phyloP scores from a whole-genome alignment of 495 filamentous ascomycete genomes.

The Tuber melanosporum region DNA sequence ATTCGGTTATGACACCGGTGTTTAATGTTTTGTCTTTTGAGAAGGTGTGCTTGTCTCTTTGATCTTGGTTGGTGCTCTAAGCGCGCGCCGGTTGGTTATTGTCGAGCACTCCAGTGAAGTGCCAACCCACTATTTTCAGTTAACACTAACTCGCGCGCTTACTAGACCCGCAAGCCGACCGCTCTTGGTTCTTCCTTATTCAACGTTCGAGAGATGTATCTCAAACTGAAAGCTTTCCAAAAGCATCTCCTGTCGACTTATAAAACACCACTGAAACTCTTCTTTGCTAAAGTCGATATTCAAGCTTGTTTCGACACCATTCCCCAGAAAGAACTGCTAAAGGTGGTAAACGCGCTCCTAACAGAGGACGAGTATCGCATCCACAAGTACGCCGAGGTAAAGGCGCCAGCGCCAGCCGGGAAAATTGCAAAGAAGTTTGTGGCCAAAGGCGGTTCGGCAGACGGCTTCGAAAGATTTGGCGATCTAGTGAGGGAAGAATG shows the following conservation, averaged over 20 bases:
- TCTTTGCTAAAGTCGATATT: conserved; percentile 89
- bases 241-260: conserved; percentile 40
- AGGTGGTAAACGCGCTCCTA: conserved; percentile 56
- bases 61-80: not conserved
- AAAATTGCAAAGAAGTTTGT: conserved; percentile 61
- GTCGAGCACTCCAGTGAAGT: not conserved
- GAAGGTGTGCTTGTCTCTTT: conserved; percentile 47
- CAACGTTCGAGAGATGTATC: conserved; percentile 74
- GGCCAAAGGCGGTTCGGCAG: conserved; percentile 51
- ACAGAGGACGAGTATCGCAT: conserved; percentile 64
- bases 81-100: not conserved
- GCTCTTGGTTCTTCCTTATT: conserved; percentile 69
- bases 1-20: conserved; percentile 67
- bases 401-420: conserved; percentile 41
- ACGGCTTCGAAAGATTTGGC: conserved; percentile 51
- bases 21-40: conserved; percentile 73
- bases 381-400: conserved; percentile 66
- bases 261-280: conserved; percentile 46
- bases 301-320: conserved; percentile 92
- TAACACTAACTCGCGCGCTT: conserved; percentile 17
- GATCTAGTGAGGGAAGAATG: conserved; percentile 51
- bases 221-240: conserved; percentile 65
- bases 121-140: not conserved
- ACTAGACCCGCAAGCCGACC: conserved; percentile 51
- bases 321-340: conserved; percentile 67